Percentiles rank a stretch among this genome's conserved stretches.
These are phyloP conservation scores for Crithidia fasciculata DNA, from an alignment of 208 protist genomes.

Conservation along the genomic window DNA sequence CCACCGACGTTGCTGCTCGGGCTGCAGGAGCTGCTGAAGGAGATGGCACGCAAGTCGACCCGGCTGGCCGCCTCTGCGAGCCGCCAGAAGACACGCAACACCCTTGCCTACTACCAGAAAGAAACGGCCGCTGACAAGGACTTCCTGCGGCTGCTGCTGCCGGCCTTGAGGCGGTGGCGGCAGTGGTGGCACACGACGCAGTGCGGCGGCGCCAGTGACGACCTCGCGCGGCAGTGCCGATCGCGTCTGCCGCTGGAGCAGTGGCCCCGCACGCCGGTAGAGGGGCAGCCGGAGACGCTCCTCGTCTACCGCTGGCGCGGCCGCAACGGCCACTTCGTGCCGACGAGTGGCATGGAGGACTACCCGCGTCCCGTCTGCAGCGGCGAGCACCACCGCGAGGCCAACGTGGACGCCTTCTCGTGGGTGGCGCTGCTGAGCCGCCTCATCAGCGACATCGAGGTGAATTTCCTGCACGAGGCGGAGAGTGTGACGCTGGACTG, in stretches of 20 bases:
- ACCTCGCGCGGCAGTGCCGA: slow-evolving; percentile 39
- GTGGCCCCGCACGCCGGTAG: slow-evolving; percentile 48
- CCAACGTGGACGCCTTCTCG: slow-evolving; percentile 83
- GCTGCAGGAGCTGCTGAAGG: slow-evolving; percentile 61
- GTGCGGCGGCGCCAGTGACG: slow-evolving; percentile 40
- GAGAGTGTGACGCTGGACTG: slow-evolving; percentile 67
- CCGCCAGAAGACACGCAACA: slow-evolving; percentile 57
- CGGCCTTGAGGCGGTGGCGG: slow-evolving; percentile 61
- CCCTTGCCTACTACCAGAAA: slow-evolving; percentile 38
- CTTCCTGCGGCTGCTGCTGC: slow-evolving; percentile 65
- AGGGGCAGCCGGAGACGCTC: slow-evolving; percentile 37
- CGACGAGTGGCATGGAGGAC: slow-evolving; percentile 84
- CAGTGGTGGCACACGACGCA: slow-evolving; percentile 82
- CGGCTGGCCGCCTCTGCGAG: slow-evolving; percentile 32
- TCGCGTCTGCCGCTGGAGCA: slow-evolving; percentile 50
- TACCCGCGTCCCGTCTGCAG: slow-evolving; percentile 71
- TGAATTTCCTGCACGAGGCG: slow-evolving; percentile 42
- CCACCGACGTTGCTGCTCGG: slow-evolving; percentile 75
- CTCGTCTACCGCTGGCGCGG: slow-evolving; percentile 85
- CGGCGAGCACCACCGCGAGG: slow-evolving; percentile 60
- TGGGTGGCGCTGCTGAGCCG: slow-evolving; percentile 80
- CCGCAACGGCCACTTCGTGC: slow-evolving; percentile 54
- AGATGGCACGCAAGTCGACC: slow-evolving; percentile 45
- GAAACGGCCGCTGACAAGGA: slow-evolving; percentile 47
- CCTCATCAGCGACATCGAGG: slow-evolving; percentile 68